Evolutionary conservation across 2,329 filamentous ascomycete species (phyloP).

Genomic region (Calonectria honghensis): DNA sequence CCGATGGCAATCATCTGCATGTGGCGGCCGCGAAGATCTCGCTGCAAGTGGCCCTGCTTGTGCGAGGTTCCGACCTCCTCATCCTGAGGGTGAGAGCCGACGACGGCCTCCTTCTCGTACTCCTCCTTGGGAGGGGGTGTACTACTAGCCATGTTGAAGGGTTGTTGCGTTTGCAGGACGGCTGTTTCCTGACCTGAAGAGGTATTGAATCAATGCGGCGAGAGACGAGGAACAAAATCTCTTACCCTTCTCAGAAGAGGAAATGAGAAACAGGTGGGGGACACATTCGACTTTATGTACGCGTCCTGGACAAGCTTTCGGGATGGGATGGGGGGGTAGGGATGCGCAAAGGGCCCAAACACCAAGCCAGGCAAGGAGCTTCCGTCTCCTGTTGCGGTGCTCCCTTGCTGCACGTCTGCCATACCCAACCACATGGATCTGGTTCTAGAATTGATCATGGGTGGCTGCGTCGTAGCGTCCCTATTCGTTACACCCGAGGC

Average conservation of each 20-base stretch:
- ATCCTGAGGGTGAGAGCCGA: conserved; percentile 35
- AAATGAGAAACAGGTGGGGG: conserved; percentile 29
- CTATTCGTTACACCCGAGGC: conserved; percentile 35
- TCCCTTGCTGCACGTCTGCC: conserved; percentile 14
- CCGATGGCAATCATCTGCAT: conserved; percentile 97
- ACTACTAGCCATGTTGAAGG: conserved; percentile 37
- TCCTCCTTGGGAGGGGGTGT: conserved; percentile 37
- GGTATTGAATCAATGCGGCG: conserved; percentile 16
- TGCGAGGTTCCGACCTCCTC: conserved; percentile 40
- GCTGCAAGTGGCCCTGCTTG: conserved; percentile 55
- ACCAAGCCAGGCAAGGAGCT: conserved; percentile 25
- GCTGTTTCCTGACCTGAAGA: conserved; percentile 21
- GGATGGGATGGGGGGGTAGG: conserved; percentile 26
- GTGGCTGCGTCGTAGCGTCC: conserved; percentile 27
- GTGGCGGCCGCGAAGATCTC: conserved; percentile 88
- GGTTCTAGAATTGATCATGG: conserved; percentile 42
- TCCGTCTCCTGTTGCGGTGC: conserved; percentile 24
- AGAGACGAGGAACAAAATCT: conserved; percentile 33
- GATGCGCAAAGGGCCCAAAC: conserved; percentile 19
- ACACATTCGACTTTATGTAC: conserved; percentile 37
- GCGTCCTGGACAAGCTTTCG: conserved; percentile 32
- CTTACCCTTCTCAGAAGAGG: conserved; percentile 26
- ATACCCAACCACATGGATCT: conserved; percentile 36
- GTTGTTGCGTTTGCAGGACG: conserved; percentile 20
- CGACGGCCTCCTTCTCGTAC: conserved; percentile 37